Base-by-base conservation (phyloP, 805 yeast species). In the Isabelozyma heimii region DNA sequence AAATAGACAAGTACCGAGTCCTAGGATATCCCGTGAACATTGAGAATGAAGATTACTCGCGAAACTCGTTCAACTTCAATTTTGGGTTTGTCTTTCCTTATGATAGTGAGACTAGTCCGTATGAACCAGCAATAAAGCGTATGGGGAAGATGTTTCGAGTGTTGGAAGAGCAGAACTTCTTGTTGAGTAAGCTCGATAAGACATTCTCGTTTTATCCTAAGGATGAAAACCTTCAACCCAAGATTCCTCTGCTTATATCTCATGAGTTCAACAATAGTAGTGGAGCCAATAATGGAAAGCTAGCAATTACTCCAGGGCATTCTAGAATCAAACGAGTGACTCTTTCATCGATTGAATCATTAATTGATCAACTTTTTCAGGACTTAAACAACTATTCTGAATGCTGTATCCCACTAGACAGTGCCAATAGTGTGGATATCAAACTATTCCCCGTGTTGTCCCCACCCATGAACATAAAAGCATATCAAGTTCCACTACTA, bases 311-410 rank as follows among this genome's bases (percentile, higher is more conserved):
- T 2, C 76, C 75, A 2, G 76, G 75, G 9, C 69, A 69, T 46
- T 54, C 61, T 12, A 65, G 66, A 35, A 63, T 70, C 46, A 69
- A 66, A 41, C 60, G 60, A 42, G 67, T 72, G 43, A 60, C 63
- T 20, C 60, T 74, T 40, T 65, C 72, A 37, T 69, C 75, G 10
- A 82, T 95, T 41, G 87, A 85, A 56, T 85, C 89, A 56, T 72
- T 92, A 46, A 81, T 94, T 17, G 90, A 89, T 64, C 97, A 94
- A 63, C 79, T 94, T n/a, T 91, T 78, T 61, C 97, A 91, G 66
- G 99, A 94, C 65, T 74, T 94, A 55, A 95, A 94, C 68, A 90
- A 89, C 62, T 95, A 91, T 68, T 89, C 97, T 0, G 99, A 94
- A 65, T 94, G 99, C 67, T 81, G 91, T 64, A 92, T 94, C 28